Percentiles rank a stretch among this genome's conserved stretches.
Evolutionary conservation across 345 rosid genomes (phyloP).

Genomic region (Rubroshorea leprosula): DNA sequence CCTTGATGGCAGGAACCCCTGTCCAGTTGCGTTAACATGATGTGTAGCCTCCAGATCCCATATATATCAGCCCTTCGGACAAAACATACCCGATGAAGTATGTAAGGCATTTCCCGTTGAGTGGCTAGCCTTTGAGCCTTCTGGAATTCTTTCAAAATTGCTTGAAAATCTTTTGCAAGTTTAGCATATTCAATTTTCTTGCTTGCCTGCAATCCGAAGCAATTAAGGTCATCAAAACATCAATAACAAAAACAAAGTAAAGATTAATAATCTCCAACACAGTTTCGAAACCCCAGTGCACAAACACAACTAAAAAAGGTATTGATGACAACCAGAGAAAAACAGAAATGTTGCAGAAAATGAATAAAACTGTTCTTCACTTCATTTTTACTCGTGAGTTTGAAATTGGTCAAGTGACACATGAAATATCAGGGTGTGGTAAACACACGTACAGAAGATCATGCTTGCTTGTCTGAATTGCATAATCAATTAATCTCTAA

Average conservation of each 20-base stretch:
- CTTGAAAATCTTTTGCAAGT: constrained; percentile 96
- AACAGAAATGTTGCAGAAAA: too few relatives aligned
- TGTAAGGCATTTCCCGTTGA: constrained; percentile 85
- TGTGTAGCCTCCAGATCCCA: too few relatives aligned
- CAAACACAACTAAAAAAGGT: too few relatives aligned
- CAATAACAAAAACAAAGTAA: not conserved
- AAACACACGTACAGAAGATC: not conserved
- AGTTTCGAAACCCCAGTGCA: too few relatives aligned
- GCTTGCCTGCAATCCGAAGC: constrained; percentile 46
- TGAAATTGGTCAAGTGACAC: too few relatives aligned
- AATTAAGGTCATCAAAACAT: not conserved
- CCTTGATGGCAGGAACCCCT: too few relatives aligned
- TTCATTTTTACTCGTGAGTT: too few relatives aligned
- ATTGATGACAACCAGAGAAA: too few relatives aligned
- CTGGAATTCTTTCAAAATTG: constrained; percentile 91
- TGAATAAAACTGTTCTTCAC: too few relatives aligned
- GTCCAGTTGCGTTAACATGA: too few relatives aligned
- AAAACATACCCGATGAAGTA: constrained; percentile 65
- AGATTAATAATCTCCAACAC: too few relatives aligned
- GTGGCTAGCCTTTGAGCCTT: constrained; percentile 96
- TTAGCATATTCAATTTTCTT: constrained; percentile 94
- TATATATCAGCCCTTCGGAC: not conserved
- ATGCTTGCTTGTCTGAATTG: not conserved
- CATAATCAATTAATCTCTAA: constrained; percentile 3
- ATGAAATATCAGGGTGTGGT: not conserved